These are phyloP conservation scores for Claviceps africana DNA, from an alignment of 2,329 filamentous ascomycete genomes.

Conservation along the genomic window DNA sequence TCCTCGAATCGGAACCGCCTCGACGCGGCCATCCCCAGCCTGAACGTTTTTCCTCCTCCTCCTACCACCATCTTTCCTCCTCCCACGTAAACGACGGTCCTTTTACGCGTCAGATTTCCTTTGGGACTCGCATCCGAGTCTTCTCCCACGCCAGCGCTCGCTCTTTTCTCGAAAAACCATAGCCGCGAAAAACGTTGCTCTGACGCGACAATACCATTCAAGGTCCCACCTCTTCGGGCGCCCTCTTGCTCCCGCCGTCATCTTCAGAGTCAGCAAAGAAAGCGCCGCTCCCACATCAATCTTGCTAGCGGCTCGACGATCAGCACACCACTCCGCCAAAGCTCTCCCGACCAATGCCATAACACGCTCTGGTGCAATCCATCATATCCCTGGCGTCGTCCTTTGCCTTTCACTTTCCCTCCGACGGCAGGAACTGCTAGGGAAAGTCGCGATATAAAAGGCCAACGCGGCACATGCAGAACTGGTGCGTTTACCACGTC, in stretches of 20 bases:
- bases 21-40: not conserved
- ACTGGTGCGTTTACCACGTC: not conserved
- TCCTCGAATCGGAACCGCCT: not conserved
- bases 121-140: not conserved
- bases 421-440: slow-evolving; percentile 1
- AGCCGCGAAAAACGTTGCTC: not conserved
- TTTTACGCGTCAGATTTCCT: not conserved
- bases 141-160: not conserved
- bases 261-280: not conserved
- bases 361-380: not conserved
- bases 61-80: not conserved
- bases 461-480: not conserved
- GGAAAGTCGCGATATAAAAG: not conserved
- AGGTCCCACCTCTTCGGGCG: not conserved
- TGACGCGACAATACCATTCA: not conserved
- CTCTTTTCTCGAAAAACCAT: not conserved
- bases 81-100: not conserved
- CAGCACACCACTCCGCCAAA: not conserved
- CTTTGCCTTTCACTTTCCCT: not conserved
- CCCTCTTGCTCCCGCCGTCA: not conserved
- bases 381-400: not conserved
- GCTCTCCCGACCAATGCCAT: not conserved
- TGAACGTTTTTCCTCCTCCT: not conserved
- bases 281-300: no score
- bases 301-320: not conserved